Percentiles rank a stretch among this genome's conserved stretches.
phyloP scores from a whole-genome alignment of 257 asterid genomes.

The Anisodus tanguticus region DNA sequence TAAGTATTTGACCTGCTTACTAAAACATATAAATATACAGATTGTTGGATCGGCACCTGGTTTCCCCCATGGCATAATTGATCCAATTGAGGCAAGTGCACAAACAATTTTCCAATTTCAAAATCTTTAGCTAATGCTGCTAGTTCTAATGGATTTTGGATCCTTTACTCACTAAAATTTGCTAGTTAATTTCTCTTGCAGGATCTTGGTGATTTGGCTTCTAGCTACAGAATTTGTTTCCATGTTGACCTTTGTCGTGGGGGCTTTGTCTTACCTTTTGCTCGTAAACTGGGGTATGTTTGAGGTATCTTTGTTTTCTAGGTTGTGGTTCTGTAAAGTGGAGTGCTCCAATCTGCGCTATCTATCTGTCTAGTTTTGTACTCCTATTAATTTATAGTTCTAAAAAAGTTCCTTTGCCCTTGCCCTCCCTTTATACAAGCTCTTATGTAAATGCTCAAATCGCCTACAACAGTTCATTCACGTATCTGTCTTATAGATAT shows the following conservation, averaged over 20 bases:
- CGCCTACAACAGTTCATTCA: not conserved
- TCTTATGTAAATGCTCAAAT: not conserved
- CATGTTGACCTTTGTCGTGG: slow-evolving; percentile 99
- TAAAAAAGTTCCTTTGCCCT: not conserved
- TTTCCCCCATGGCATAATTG: slow-evolving; percentile 98
- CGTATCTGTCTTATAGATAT: not conserved
- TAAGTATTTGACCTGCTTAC: slow-evolving; percentile 16
- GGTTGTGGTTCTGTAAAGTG: slow-evolving; percentile 14
- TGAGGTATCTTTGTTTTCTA: slow-evolving; percentile 2
- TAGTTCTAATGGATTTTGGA: slow-evolving; percentile 4
- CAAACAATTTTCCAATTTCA: not conserved
- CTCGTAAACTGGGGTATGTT: slow-evolving; percentile 95
- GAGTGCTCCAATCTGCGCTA: slow-evolving; percentile 4
- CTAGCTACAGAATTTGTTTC: slow-evolving; percentile 65
- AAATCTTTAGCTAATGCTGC: not conserved
- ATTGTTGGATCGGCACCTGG: slow-evolving; percentile 99
- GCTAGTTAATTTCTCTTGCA: slow-evolving; percentile 40
- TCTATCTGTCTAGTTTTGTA: not conserved
- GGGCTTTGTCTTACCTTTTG: slow-evolving; percentile 96
- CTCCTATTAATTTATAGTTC: not conserved
- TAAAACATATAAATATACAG: slow-evolving; percentile 50
- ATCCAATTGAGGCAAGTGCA: slow-evolving; percentile 87
- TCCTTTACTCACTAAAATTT: slow-evolving; percentile 13
- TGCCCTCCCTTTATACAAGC: not conserved
- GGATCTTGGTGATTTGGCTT: slow-evolving; percentile 95